Evolutionary conservation across 2,329 filamentous ascomycete species (phyloP), one percentile per base, ranked within the genome.

Genomic region (Ascomycota sp.): DNA sequence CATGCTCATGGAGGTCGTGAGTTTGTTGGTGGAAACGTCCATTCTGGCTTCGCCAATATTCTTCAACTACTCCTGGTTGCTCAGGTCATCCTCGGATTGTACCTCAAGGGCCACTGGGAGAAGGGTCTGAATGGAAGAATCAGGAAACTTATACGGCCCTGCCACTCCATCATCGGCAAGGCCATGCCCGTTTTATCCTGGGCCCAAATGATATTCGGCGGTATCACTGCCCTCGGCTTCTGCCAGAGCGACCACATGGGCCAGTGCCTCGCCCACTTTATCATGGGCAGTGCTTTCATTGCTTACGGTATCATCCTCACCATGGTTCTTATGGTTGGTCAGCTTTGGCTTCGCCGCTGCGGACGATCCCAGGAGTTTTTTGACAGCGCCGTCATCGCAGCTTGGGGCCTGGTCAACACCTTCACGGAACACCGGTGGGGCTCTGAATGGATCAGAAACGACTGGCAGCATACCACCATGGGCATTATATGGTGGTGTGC

Each of bases 401-500:
- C 77, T 1, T 98, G 89, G 89, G 89, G 86, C 22, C 91, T 82
- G 47, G 75, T 98, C 53, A 98, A 95, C 53, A 95, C 89, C 7
- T 95, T 98, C 42, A 98, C 89, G 12, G 89, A 95, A 53, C 89
- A 98, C 48, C 71, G 78, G 30, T 98, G 89, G 89, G 89, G 89
- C 32, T 63, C 63, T 1, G 65, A 69, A 1, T 98, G 89, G 89
- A 82, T 78, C 30, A 72, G 69, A 52, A 95, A 94, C 46, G 89
- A 98, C 51, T 71, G 93, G 56, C 86, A 98, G 51, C 89, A 98
- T 52, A 98, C 89, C 0, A 81, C 79, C n/a, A 95, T 98, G 86
- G 89, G 89, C n/a, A 71, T 98, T 36, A 73, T 98, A 30, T 98
- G 89, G 89, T 98, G 86, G 86, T 79, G 74, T 43, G 86, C 89